Conservation (phyloP, 805 yeast genomes). For the Metschnikowia sp. region DNA sequence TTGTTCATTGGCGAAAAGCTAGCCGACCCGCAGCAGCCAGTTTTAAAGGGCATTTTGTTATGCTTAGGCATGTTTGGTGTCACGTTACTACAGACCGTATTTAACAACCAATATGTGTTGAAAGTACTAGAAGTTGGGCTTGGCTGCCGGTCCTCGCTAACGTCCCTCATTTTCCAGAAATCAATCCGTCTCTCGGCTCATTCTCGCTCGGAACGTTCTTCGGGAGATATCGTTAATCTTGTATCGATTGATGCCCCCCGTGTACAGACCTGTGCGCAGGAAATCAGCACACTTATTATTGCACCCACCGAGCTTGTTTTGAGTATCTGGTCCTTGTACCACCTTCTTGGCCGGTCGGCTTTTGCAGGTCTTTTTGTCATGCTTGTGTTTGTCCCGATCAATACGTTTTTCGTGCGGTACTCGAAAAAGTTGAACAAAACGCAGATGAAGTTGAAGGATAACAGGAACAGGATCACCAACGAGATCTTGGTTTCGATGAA, state of each 20-base stretch:
- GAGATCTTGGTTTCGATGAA: conserved; percentile 24
- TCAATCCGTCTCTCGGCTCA: conserved; percentile 18
- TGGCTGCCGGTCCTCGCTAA: conserved; percentile 21
- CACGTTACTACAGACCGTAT: conserved; percentile 56
- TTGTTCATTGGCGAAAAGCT: conserved; percentile 47
- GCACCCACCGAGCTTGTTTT: conserved; percentile 18
- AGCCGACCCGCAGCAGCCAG: conserved; percentile 11
- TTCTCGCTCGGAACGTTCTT: conserved; percentile 16
- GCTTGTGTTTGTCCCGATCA: conserved; percentile 19
- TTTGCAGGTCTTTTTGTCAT: conserved; percentile 20
- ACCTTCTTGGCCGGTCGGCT: conserved; percentile 22
- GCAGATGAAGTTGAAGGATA: conserved; percentile 21
- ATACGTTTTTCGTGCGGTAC: conserved; percentile 18
- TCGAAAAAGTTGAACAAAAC: conserved; percentile 11
- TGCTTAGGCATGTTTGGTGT: conserved; percentile 49
- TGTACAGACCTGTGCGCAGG: conserved; percentile 20
- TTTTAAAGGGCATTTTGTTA: conserved; percentile 16
- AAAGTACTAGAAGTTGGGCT: conserved; percentile 56
- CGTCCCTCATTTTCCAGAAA: conserved; percentile 23
- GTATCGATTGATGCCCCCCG: conserved; percentile 24
- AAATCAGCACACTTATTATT: conserved; percentile 15
- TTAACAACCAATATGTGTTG: conserved; percentile 67
- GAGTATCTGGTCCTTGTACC: conserved; percentile 22
- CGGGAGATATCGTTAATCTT: conserved; percentile 25
- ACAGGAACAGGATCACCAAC: conserved; percentile 21